Conservation (phyloP, 805 yeast genomes). For the Komagataella mondaviorum region DNA sequence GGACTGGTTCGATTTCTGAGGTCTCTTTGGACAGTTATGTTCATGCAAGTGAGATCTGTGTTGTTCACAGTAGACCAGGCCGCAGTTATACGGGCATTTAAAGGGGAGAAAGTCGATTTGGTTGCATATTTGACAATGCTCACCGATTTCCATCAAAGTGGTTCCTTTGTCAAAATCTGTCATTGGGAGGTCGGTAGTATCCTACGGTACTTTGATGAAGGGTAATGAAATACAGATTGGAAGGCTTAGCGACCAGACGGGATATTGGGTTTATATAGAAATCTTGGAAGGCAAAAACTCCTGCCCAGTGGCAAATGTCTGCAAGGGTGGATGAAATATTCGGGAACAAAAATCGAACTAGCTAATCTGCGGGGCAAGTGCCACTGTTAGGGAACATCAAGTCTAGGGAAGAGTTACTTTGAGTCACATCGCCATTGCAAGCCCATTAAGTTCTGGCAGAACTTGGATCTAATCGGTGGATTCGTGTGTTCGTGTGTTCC, state of each 20-base stretch:
- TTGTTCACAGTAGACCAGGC: conserved; percentile 30
- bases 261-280: background rate
- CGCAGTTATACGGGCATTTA: conserved; percentile 31
- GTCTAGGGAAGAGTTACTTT: background rate
- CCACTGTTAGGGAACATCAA: background rate
- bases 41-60: conserved; percentile 26
- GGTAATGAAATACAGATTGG: background rate
- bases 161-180: conserved; percentile 6
- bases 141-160: conserved; percentile 41
- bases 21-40: conserved; percentile 13
- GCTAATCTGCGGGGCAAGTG: background rate
- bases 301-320: background rate
- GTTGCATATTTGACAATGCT: conserved; percentile 38
- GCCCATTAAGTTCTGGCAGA: background rate
- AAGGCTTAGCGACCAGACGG: background rate
- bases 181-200: conserved; percentile 1
- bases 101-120: conserved; percentile 47
- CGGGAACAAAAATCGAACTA: background rate
- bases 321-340: background rate
- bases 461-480: background rate
- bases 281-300: background rate
- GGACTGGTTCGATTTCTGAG: conserved; percentile 3
- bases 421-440: background rate
- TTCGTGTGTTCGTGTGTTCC: background rate
- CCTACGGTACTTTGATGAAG: background rate